These are phyloP conservation scores for Tubosaeta sp. DNA, from an alignment of 768 basidiomycete genomes.

Conservation along the genomic window DNA sequence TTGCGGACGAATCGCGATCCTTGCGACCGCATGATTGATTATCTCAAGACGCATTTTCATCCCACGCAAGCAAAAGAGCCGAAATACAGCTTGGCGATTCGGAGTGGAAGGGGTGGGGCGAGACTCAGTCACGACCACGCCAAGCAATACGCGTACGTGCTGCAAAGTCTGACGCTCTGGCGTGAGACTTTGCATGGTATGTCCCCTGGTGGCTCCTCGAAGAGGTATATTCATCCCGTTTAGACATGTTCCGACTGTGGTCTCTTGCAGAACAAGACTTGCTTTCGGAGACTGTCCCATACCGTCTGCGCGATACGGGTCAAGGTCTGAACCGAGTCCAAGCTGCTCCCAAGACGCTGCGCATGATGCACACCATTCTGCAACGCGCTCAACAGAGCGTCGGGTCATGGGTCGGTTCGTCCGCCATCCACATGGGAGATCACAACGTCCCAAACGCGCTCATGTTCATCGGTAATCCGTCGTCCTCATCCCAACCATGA, in stretches of 20 bases:
- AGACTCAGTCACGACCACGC: constrained; percentile 80
- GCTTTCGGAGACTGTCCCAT: constrained; percentile 67
- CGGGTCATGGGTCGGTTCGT: constrained; percentile 81
- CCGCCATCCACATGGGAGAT: constrained; percentile 88
- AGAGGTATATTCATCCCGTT: constrained; percentile 1
- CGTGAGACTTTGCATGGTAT: constrained; percentile 79
- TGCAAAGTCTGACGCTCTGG: constrained; percentile 86
- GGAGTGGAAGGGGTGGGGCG: constrained; percentile 76
- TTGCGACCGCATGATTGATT: constrained; percentile 78
- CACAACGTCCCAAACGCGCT: constrained; percentile 60
- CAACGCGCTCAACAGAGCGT: constrained; percentile 79
- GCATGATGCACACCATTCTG: constrained; percentile 85
- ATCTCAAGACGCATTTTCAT: constrained; percentile 74
- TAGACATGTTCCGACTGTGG: constrained; percentile 90
- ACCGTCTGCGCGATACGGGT: constrained; percentile 83
- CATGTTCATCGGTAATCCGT: constrained; percentile 66
- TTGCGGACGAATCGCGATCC: constrained; percentile 82
- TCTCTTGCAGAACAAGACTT: constrained; percentile 77
- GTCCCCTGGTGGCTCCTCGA: constrained; percentile 8
- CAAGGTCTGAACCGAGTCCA: constrained; percentile 91
- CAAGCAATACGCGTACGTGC: constrained; percentile 81
- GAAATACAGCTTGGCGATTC: constrained; percentile 70
- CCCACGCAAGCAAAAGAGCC: constrained; percentile 61
- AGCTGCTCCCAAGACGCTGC: constrained; percentile 81
- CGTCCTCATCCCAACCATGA: neutral